Base-by-base conservation (phyloP, 1,284 basidiomycete species). In the Phaffia rhodozyma region DNA sequence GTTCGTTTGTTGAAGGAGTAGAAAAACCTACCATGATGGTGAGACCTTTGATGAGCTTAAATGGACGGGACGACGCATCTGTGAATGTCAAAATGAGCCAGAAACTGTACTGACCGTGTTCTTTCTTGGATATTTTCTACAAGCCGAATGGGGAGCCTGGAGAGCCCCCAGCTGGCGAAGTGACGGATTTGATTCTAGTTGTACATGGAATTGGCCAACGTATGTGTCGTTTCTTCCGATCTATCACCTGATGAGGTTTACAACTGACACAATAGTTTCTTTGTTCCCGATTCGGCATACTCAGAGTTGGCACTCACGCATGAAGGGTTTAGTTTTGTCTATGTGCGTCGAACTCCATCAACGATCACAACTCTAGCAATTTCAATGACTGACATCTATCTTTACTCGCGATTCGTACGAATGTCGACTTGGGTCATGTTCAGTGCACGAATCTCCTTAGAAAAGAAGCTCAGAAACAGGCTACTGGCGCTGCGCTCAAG, bases 291-390 rank as follows among this genome's bases (percentile, higher is more conserved):
- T 53, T 27, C 11, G 63, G 34, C 16, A 29, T 13, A 16, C 54
- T 30, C 49, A 62, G 61, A 80, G 69, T 70, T 79, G 13, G 78
- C 78, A 0, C 72, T 74, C 7, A 75, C 78, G 55, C 77, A 79
- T 66, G 78, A 80, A 67, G 74, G 76, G 3, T 79, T 77, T 70
- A 77, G 77, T 67, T 80, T 80, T 66, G 74, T 80, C n/a, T 79
- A 80, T 68, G 77, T 78, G 6, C 21, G 38, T 51, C 5, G 48
- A 27, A n/a, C 18, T 47, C 52, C 51, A 54, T 30, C 23, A 55
- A n/a, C 51, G 47, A 18, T 53, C 11, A 9, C 52, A 2, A 20
- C 2, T 16, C 18, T 32, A 53, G 2, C 52, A 7, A 9, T 2
- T 53, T 13, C 18, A 18, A 5, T 53, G 9, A 27, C 6, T 11